Percentiles rank a stretch among this genome's conserved stretches.
These are phyloP conservation scores for Penicillium soppii DNA, from an alignment of 495 filamentous ascomycete genomes.

Conservation along the genomic window DNA sequence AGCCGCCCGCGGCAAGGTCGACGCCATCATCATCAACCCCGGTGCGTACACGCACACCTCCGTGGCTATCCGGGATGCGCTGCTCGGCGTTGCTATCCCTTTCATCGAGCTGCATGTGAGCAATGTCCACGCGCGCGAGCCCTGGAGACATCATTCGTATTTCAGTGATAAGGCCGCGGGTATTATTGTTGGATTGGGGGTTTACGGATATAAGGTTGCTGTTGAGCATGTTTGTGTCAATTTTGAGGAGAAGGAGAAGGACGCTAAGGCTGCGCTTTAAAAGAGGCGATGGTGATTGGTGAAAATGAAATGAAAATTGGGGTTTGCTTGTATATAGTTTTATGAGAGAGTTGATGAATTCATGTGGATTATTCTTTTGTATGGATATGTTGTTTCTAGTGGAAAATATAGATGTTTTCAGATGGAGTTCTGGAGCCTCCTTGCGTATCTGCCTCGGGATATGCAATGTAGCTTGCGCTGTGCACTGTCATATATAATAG, in stretches of 20 bases:
- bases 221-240: conserved; percentile 58
- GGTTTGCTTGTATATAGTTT: conserved; percentile 10
- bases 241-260: conserved; percentile 37
- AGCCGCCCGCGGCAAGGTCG: conserved; percentile 48
- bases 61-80: conserved; percentile 66
- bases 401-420: not conserved
- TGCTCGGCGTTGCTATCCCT: conserved; percentile 61
- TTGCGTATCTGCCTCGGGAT: too few relatives aligned
- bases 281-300: not conserved
- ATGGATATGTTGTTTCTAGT: not conserved
- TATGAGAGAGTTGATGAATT: not conserved
- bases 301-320: too few relatives aligned
- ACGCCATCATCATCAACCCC: conserved; percentile 68
- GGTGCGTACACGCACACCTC: conserved; percentile 68
- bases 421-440: too few relatives aligned
- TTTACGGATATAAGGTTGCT: conserved; percentile 68
- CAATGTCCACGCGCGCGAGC: conserved; percentile 66
- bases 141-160: conserved; percentile 62
- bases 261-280: conserved; percentile 19
- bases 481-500: too few relatives aligned
- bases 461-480: too few relatives aligned
- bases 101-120: conserved; percentile 72
- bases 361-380: not conserved
- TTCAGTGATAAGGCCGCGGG: conserved; percentile 69
- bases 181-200: conserved; percentile 66